Base-by-base conservation (phyloP, 257 asterid genomes). In the Penstemon barbatus region DNA sequence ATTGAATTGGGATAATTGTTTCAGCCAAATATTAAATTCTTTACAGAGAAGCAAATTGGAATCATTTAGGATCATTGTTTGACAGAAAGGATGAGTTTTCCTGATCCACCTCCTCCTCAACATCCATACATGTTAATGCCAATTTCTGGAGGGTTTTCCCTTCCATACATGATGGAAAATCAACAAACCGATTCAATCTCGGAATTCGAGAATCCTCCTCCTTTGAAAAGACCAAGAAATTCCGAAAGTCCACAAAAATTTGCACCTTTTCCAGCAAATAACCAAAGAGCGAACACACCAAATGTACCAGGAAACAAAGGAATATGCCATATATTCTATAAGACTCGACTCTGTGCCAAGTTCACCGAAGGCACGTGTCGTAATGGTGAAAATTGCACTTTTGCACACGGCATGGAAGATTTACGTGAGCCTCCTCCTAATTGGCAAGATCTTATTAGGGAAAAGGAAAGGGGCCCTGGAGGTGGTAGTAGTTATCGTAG, bases 381-480 rank as follows among this genome's bases (percentile, higher is more conserved):
- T 46, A 92, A 90, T 72, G 98, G 97, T 0, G 93, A 86, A 8
- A 73, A 71, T 6, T 92, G 98, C 75, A 80, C 89, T 7, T 92
- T 88, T 65, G 98, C 97, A 37, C 98, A 92, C 54, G 97, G 98
- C 9, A 19, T 10, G 18, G 81, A 81, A 7, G 98, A 89, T 61
- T 39, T 83, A 71, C 83, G 91, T 0, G 81, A 82, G 56, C 98
- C 96, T 5, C 93, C 98, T 4, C 96, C 87, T 0, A 84, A 92
- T 69, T 89, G 97, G 97, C 95, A 92, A 63, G 97, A 89, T 0
- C 75, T 86, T 40, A 63, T 89, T 7, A 79, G 90, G 3, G 97
- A 87, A 60, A 89, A 74, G 78, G 95, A 87, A 18, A 82, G 84
- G 49, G 86, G 71, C 9, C 37, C 65, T 0, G 86, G 80, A 10